Evolutionary conservation across 306 rosid genomes (phyloP).

Genomic region (Dalbergia oliveri): DNA sequence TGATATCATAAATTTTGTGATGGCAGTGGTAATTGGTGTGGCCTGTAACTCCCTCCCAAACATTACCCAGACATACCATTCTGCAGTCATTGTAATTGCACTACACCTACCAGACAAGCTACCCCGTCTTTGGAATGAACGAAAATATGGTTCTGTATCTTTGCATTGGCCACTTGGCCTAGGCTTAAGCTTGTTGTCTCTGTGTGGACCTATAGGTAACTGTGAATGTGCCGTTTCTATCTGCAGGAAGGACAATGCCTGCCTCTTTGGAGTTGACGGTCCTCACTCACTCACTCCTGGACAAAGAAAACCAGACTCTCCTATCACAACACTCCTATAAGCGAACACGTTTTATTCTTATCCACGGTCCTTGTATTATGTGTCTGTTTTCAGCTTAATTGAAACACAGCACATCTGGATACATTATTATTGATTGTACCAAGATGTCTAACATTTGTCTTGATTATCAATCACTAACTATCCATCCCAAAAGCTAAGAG

Average conservation of each 20-base stretch:
- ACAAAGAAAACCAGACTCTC: conserved; percentile 38
- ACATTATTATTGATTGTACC: not conserved
- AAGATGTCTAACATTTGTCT: conserved; percentile 30
- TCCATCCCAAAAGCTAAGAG: not conserved
- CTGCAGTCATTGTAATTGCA: conserved; percentile 58
- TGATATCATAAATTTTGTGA: not conserved
- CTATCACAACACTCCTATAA: conserved; percentile 39
- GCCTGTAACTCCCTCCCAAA: conserved; percentile 45
- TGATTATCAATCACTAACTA: conserved; percentile 5
- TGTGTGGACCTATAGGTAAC: conserved; percentile 45
- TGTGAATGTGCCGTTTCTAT: not conserved
- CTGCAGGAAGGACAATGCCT: conserved; percentile 36
- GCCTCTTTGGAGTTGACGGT: conserved; percentile 33
- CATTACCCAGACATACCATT: conserved; percentile 45
- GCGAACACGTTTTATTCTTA: conserved; percentile 21
- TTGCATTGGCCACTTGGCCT: conserved; percentile 35
- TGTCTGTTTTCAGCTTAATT: conserved; percentile 14
- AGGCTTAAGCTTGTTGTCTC: conserved; percentile 40
- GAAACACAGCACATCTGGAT: conserved; percentile 27
- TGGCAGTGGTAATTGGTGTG: conserved; percentile 26
- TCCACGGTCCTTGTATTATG: conserved; percentile 31
- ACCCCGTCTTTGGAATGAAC: conserved; percentile 40
- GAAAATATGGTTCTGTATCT: conserved; percentile 41
- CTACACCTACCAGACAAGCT: conserved; percentile 65
- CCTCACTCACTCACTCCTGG: conserved; percentile 1